A percentile compares a stretch with the other conserved stretches of the same genome.
phyloP scores from a whole-genome alignment of 148 eudicot genomes.

The Beta vulgaris region DNA sequence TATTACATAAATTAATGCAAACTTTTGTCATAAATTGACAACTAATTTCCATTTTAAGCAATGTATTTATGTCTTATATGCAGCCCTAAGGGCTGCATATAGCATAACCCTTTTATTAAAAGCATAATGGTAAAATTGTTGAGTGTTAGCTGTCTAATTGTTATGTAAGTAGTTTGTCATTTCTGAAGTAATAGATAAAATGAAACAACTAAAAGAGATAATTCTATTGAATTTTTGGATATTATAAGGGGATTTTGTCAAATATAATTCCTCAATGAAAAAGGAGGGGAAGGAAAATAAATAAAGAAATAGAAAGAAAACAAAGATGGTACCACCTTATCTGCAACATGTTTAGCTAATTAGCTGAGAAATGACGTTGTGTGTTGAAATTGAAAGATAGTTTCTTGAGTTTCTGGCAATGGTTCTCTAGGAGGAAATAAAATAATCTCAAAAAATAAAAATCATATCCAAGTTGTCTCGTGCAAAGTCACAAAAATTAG shows the following conservation, averaged over 20 bases:
- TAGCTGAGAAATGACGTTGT: background rate
- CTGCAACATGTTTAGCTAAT: conserved; percentile 6
- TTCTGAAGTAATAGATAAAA: too few species aligned
- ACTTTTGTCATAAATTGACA: too few species aligned
- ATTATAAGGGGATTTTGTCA: conserved; percentile 23
- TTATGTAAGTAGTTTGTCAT: too few species aligned
- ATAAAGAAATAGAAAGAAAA: conserved; percentile 9
- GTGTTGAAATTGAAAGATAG: background rate
- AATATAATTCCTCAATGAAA: background rate
- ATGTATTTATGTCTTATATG: too few species aligned
- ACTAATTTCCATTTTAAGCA: too few species aligned
- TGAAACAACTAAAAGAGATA: too few species aligned
- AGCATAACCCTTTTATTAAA: too few species aligned
- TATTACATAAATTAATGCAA: too few species aligned
- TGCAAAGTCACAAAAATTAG: conserved; percentile 12
- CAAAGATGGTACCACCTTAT: conserved; percentile 19
- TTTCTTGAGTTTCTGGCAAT: background rate
- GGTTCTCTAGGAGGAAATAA: background rate
- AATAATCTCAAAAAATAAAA: background rate
- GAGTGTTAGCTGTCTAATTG: background rate
- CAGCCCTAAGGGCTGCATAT: too few species aligned
- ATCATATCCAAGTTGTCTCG: conserved; percentile 19
- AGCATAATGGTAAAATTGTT: too few species aligned
- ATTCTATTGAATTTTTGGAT: conserved; percentile 13
- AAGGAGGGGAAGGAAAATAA: background rate